Base-by-base conservation (phyloP, 2,329 filamentous ascomycete genomes). In the Fusarium euwallaceae region DNA sequence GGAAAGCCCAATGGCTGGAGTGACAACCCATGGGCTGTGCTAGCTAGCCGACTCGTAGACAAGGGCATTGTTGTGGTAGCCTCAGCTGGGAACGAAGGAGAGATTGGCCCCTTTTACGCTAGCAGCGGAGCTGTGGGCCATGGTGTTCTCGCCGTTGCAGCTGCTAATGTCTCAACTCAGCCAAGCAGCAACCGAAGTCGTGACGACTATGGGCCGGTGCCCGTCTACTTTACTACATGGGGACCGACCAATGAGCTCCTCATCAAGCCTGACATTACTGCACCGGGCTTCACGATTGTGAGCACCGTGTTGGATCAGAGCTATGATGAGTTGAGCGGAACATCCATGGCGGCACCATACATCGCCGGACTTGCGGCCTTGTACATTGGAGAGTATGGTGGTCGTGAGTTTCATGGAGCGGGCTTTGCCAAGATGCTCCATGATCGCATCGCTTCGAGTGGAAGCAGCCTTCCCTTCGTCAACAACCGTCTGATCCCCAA, bases 261-360 rank as follows among this genome's bases (percentile, higher is more conserved):
- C 32, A 80, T 88, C 62, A 88, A 88, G 73, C 87, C 88, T 6
- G 85, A 89, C 58, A 80, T 89, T 59, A 84, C 84, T 16, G 84
- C 86, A 0, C 87, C 87, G 2, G 87, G 88, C 14, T 84, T 84
- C 60, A 80, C 84, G 34, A 88, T 90, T 56, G 81, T 87, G 64
- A 88, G 86, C 51, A 89, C 88, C 2, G 86, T 84, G 53, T 82
- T 85, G 2, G 79, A 84, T 27, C 81, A 82, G 27, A 73, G 68
- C 11, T 90, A 88, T 70, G 83, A 83, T 16, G 81, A 86, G 8
- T 80, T 87, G 64, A 86, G 84, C 53, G 89, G 89, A 53, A 90
- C 89, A 0, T 89, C 87, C 1, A 90, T 91, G 88, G 86, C 88
- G 1, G 86, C 86, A 6, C 88, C 88, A 0, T 88, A 88, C 67